Evolutionary conservation across 257 asterid genomes (phyloP).

Genomic region (Ophiorrhiza pumila): DNA sequence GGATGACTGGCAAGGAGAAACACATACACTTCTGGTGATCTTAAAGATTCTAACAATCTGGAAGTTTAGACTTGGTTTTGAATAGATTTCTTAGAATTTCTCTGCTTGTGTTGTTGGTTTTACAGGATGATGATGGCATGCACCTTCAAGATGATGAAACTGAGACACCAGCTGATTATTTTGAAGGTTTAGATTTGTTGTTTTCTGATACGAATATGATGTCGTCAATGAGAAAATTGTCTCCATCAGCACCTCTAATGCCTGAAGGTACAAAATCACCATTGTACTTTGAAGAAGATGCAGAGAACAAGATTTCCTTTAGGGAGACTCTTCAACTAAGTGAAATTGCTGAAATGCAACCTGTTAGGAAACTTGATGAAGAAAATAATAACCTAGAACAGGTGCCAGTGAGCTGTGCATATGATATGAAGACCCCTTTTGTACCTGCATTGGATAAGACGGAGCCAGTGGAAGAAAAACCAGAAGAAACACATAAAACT

Average conservation of each 20-base stretch:
- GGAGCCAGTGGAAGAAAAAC: no score
- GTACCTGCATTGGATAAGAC: no score
- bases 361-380: conserved; percentile 20
- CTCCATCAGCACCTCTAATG: conserved; percentile 32
- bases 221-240: conserved; percentile 22
- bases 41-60: conserved; percentile 4
- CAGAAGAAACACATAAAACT: no score
- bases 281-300: conserved; percentile 23
- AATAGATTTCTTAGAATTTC: background rate
- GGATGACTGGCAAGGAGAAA: conserved; percentile 36
- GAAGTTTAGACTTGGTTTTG: conserved; percentile 9
- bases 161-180: conserved; percentile 27
- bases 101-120: conserved; percentile 20
- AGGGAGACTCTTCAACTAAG: conserved; percentile 25
- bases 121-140: conserved; percentile 49
- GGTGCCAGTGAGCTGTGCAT: no score
- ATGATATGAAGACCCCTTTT: no score
- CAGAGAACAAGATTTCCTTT: conserved; percentile 22
- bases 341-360: conserved; percentile 24
- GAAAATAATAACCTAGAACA: conserved; percentile 32
- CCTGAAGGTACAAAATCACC: conserved; percentile 27
- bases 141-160: conserved; percentile 24
- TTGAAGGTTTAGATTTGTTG: conserved; percentile 39
- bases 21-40: conserved; percentile 29
- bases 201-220: conserved; percentile 37